Percentiles rank a stretch among this genome's conserved stretches.
Evolutionary conservation across 192 early-diverging fungal species (phyloP).

Genomic region (Linnemannia hyalina): DNA sequence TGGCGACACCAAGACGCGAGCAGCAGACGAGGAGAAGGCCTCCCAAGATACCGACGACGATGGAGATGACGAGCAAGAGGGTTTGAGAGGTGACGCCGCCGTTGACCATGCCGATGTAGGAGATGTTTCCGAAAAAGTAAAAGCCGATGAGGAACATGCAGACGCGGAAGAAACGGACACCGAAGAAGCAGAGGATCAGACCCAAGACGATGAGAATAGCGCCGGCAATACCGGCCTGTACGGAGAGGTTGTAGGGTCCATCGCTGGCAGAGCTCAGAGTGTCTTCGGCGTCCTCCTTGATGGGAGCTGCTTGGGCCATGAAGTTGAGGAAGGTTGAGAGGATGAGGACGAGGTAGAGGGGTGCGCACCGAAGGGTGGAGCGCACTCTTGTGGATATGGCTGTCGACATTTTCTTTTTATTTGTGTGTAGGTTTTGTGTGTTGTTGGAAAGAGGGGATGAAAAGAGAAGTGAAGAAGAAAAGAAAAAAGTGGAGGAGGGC

Average conservation of each 20-base stretch:
- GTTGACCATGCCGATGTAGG: constrained; percentile 59
- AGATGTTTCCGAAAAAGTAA: constrained; percentile 51
- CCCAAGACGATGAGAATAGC: constrained; percentile 45
- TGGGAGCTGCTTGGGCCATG: background rate
- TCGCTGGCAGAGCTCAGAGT: background rate
- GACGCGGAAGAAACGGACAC: constrained; percentile 31
- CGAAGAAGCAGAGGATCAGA: constrained; percentile 47
- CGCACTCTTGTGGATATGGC: background rate
- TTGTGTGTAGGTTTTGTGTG: constrained; percentile 9
- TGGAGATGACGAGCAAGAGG: constrained; percentile 55
- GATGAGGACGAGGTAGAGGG: constrained; percentile 20
- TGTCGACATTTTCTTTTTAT: background rate
- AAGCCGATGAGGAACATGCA: constrained; percentile 54
- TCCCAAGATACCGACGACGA: constrained; percentile 46
- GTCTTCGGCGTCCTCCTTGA: background rate
- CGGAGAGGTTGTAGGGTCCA: constrained; percentile 50
- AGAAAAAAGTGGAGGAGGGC: background rate
- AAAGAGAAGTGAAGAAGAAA: background rate
- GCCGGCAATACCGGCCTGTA: constrained; percentile 53
- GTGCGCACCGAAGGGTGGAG: constrained; percentile 7
- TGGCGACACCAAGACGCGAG: constrained; percentile 49
- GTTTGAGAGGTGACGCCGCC: constrained; percentile 56
- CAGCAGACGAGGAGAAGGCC: constrained; percentile 51
- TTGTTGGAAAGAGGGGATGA: background rate
- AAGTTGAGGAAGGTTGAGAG: constrained; percentile 8